Percentiles rank a stretch among this genome's conserved stretches.
phyloP scores from a whole-genome alignment of 768 basidiomycete genomes.

The Myochromella boudieri region DNA sequence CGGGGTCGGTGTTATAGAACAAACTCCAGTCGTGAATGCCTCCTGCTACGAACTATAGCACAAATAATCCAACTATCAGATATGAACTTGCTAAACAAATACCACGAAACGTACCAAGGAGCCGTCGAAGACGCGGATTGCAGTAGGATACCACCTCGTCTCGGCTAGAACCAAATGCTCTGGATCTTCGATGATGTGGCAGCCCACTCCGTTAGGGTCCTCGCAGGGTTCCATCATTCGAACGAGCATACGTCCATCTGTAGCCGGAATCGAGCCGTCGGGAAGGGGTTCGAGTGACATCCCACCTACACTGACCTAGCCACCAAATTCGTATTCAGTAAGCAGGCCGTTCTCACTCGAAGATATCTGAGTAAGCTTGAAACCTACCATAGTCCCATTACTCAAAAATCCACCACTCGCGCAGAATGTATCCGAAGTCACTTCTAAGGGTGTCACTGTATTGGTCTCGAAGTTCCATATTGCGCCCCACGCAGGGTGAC shows the following conservation, averaged over 20 bases:
- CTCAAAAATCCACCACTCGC: too few species aligned
- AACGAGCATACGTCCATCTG: slow-evolving; percentile 34
- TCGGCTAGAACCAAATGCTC: slow-evolving; percentile 29
- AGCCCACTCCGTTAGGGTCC: slow-evolving; percentile 21
- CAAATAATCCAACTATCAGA: too few species aligned
- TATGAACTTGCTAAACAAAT: too few species aligned
- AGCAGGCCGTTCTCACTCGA: too few species aligned
- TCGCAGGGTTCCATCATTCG: slow-evolving; percentile 37
- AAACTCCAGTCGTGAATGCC: neutral
- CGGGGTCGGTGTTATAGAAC: neutral
- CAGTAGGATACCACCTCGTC: slow-evolving; percentile 39
- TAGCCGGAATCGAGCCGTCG: slow-evolving; percentile 19
- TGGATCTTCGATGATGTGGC: slow-evolving; percentile 35
- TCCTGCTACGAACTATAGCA: slow-evolving; percentile 17
- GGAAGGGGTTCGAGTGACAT: slow-evolving; percentile 23
- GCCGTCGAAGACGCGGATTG: slow-evolving; percentile 29
- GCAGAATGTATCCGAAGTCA: too few species aligned
- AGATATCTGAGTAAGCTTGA: too few species aligned
- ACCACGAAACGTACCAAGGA: slow-evolving; percentile 22
- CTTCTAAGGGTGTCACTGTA: too few species aligned
- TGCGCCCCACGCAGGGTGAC: too few species aligned
- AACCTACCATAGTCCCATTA: too few species aligned
- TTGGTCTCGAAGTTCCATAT: too few species aligned
- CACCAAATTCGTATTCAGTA: too few species aligned
- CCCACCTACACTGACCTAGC: slow-evolving; percentile 14